Conservation (phyloP, 2,329 filamentous ascomycete species). For the Botrytis sinoallii region DNA sequence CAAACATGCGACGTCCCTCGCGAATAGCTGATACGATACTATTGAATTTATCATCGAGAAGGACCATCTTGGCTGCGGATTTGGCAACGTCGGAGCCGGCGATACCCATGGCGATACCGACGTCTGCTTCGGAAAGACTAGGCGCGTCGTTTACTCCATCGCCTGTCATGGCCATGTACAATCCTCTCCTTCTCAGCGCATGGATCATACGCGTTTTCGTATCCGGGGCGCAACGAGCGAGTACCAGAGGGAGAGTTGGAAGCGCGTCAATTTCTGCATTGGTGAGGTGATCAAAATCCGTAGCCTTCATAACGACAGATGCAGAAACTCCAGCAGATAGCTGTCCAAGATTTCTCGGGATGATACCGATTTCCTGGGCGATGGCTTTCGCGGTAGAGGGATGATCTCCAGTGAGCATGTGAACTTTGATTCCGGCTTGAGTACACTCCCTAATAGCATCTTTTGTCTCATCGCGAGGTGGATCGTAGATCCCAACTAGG, state of each 20-base stretch:
- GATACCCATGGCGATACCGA: conserved; percentile 59
- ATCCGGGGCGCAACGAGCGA: conserved; percentile 72
- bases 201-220: conserved; percentile 78
- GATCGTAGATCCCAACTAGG: conserved; percentile 57
- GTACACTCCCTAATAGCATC: conserved; percentile 60
- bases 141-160: conserved; percentile 57
- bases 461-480: conserved; percentile 57
- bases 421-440: conserved; percentile 68
- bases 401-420: conserved; percentile 73
- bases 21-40: conserved; percentile 51
- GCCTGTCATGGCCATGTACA: conserved; percentile 58
- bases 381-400: conserved; percentile 72
- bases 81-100: conserved; percentile 64
- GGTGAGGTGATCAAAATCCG: conserved; percentile 63
- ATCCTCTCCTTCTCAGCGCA: conserved; percentile 61
- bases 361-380: conserved; percentile 60
- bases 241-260: conserved; percentile 65
- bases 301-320: conserved; percentile 62
- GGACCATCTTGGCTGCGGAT: conserved; percentile 53
- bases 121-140: conserved; percentile 51
- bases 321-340: conserved; percentile 20
- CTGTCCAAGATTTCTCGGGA: conserved; percentile 26
- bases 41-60: conserved; percentile 54
- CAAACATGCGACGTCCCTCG: conserved; percentile 52
- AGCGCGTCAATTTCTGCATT: conserved; percentile 68